Evolutionary conservation across 768 basidiomycete genomes (phyloP), one percentile per base, ranked within the genome.

Genomic region (Xerocomus brunneocitrinus): DNA sequence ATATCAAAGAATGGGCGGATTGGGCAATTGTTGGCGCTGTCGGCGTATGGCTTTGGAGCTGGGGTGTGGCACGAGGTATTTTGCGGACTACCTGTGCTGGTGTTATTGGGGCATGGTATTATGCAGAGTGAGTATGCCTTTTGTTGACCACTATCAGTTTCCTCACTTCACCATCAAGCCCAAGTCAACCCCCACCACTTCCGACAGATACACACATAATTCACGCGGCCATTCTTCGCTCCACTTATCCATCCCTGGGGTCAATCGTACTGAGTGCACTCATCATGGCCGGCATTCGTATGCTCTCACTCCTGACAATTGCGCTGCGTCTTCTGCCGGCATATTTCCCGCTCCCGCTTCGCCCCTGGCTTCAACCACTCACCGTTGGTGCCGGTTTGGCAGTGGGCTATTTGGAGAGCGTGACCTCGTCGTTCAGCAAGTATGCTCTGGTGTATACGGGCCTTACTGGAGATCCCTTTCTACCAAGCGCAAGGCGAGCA

Each of bases 31-130:
- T 76, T n/a, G 71, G 73, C 3, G 73, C 79, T 1, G 66, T 79
- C 5, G 66, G 69, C 2, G 67, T 83, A 0, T 87, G 85, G 83
- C 67, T 85, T n/a, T 87, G 85, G 85, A 84, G 79, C 19, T 85
- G 86, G 80, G 81, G 79, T 9, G 85, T 97, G 6, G 83, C 89
- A 19, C 78, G 92, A 38, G 93, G 93, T 2, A 65, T 91, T 2
- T 71, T 93, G 41, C 76, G 91, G 7, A 89, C 87, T 50, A 81
- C 84, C 3, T 82, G 84, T 52, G 85, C 91, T 0, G 87, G 85
- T 30, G 89, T 94, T 4, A 81, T 98, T 32, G 94, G 92, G 2
- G 84, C 87, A 42, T 98, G 94, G 94, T 97, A 95, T 66, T 95
- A 91, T 70, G 67, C 80, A 28, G 75, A 82, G 79, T 85, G 60